These are phyloP conservation scores for Coprinopsis marcescibilis DNA, from an alignment of 768 basidiomycete genomes.

Conservation along the genomic window DNA sequence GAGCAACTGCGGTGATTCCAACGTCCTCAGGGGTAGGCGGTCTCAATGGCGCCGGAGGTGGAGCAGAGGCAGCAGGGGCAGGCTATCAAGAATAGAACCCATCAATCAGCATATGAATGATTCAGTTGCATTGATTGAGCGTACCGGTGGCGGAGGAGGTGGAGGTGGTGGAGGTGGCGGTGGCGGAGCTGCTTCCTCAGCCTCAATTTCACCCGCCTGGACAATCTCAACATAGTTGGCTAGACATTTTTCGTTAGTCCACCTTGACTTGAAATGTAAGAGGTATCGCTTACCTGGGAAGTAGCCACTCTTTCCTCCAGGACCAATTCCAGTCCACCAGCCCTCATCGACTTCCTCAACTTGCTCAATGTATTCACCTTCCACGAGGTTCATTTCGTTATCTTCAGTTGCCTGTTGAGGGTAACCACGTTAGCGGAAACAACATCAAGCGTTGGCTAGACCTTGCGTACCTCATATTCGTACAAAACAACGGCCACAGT, in stretches of 20 bases:
- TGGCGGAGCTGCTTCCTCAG: conserved; percentile 37
- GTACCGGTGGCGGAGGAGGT: conserved; percentile 28
- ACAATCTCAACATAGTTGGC: conserved; percentile 87
- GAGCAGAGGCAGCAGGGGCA: conserved; percentile 36
- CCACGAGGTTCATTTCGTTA: conserved; percentile 75
- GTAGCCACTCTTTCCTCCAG: conserved; percentile 68
- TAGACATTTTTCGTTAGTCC: conserved; percentile 17
- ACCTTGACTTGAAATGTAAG: neutral
- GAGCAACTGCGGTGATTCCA: conserved; percentile 56
- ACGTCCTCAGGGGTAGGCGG: conserved; percentile 45
- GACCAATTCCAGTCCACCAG: conserved; percentile 85
- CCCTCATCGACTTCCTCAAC: conserved; percentile 84
- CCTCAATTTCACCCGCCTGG: conserved; percentile 37
- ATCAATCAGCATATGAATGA: neutral
- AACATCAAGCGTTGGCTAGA: neutral
- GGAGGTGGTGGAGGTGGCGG: conserved; percentile 50
- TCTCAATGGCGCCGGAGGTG: conserved; percentile 46
- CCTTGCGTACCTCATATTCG: conserved; percentile 60
- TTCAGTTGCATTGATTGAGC: neutral
- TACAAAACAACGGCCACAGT: conserved; percentile 72
- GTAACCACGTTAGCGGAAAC: no score
- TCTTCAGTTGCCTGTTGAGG: conserved; percentile 66
- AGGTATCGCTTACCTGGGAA: conserved; percentile 66
- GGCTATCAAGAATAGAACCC: conserved; percentile 25
- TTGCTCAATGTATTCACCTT: conserved; percentile 78